Evolutionary conservation across 2,329 filamentous ascomycete genomes (phyloP), one percentile per base, ranked within the genome.

Genomic region (Colletotrichum australisinense): DNA sequence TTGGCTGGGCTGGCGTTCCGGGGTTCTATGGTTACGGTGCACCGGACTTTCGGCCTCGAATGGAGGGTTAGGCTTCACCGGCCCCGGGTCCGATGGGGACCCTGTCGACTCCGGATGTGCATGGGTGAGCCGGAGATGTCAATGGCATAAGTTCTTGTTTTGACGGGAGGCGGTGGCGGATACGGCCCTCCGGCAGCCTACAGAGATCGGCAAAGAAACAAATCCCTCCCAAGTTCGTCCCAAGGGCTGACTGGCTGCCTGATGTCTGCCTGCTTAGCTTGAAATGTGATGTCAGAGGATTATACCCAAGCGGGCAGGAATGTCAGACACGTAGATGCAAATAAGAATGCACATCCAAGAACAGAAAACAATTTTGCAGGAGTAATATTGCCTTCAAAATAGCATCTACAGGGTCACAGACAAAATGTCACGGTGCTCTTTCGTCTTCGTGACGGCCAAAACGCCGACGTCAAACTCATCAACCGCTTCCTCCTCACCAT

Each of bases 371-470:
- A 7, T n/a, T 0, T 49, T 7, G 19, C 42, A 19, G 42, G 19
- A 49, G 3, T 11, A 49, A 19, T 3, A 49, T 9, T 19, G 19
- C 7, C 3, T n/a, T 1, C 16, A 49, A 22, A 1, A 24, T 4
- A 22, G 9, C 24, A 52, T 8, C 52, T 22, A 26, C 28, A 52
- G 1, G 14, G 53, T 1, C 7, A 28, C 14, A 14, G 5, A 4
- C 32, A 64, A 9, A 6, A n/a, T 55, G 62, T 19, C n/a, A 8
- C 7, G 38, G 24, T 55, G 28, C 46, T 64, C 46, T 3, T 64
- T n/a, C 28, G 42, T 64, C 46, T 64, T 64, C n/a, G 19, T 64
- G 30, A 64, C 46, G 46, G 62, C 62, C 16, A 53, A 53, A 24
- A 63, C 4, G 42, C 42, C 11, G 42, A 63, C 19, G 24, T 52